phyloP scores from a whole-genome alignment of 768 basidiomycete species.

The Kwoniella dendrophila region DNA sequence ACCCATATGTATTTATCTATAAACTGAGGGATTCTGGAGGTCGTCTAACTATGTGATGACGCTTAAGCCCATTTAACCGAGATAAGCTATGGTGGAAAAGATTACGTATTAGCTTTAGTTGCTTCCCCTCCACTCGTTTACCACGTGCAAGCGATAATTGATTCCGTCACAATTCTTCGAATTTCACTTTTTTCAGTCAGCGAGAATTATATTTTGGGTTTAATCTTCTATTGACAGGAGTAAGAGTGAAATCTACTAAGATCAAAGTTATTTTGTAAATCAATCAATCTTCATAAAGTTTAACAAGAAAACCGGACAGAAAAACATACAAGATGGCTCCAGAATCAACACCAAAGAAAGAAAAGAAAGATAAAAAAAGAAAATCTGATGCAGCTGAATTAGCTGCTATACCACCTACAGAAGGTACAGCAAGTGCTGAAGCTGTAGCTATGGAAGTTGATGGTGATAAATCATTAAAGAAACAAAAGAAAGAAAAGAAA shows the following conservation, averaged over 20 bases:
- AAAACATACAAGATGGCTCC: slow-evolving; percentile 15
- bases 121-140: too few species aligned
- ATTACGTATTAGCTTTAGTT: slow-evolving; percentile 3
- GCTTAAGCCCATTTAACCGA: background rate
- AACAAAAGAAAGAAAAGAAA: slow-evolving; percentile 59
- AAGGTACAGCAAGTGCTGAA: slow-evolving; percentile 50
- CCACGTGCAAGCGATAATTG: background rate
- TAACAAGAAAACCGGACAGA: too few species aligned
- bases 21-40: background rate
- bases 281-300: too few species aligned
- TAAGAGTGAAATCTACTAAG: too few species aligned
- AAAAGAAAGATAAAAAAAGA: slow-evolving; percentile 53
- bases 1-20: background rate
- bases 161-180: slow-evolving; percentile 7
- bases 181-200: slow-evolving; percentile 3
- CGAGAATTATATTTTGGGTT: too few species aligned
- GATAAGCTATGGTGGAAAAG: slow-evolving; percentile 1
- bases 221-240: too few species aligned
- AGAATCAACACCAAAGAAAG: slow-evolving; percentile 50
- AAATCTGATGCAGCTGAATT: slow-evolving; percentile 52
- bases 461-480: slow-evolving; percentile 53
- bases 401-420: slow-evolving; percentile 37
- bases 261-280: too few species aligned
- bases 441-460: slow-evolving; percentile 52
- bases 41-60: background rate